Evolutionary conservation across 805 yeast species (phyloP).

Genomic region (Kurtzmaniella fragi): DNA sequence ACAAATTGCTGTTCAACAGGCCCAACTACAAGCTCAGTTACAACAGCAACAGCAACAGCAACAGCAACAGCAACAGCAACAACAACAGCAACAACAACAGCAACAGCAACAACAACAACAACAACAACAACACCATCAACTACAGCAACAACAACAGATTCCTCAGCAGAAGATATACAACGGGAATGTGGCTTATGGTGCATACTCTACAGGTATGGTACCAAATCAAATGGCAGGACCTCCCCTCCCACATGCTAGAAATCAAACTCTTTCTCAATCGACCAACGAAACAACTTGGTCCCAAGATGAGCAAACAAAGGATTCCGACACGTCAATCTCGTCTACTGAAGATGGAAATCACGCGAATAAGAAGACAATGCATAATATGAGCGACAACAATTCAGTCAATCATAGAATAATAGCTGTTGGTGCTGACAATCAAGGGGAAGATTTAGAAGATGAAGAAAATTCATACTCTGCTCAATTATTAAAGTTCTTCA

Average conservation of each 20-base stretch:
- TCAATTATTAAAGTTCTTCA: constrained; percentile 36
- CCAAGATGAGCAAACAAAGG: constrained; percentile 33
- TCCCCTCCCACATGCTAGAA: constrained; percentile 13
- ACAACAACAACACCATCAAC: constrained; percentile 10
- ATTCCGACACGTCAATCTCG: constrained; percentile 37
- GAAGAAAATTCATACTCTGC: constrained; percentile 40
- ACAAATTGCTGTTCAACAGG: constrained; percentile 8
- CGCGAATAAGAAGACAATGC: constrained; percentile 1
- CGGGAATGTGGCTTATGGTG: not conserved
- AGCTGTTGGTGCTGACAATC: constrained; percentile 13
- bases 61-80: constrained; percentile 1
- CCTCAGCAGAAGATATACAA: constrained; percentile 7
- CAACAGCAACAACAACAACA: constrained; percentile 18
- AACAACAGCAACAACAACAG: constrained; percentile 7
- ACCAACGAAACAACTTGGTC: constrained; percentile 44
- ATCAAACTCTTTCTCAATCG: constrained; percentile 24
- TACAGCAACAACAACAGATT: constrained; percentile 13
- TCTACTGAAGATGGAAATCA: constrained; percentile 17
- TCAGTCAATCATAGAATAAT: not conserved
- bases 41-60: constrained; percentile 6
- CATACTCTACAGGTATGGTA: constrained; percentile 1
- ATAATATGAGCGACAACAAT: constrained; percentile 1
- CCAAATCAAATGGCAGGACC: constrained; percentile 4
- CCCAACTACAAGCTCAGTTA: constrained; percentile 5
- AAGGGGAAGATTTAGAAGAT: constrained; percentile 48